Evolutionary conservation across 805 yeast species (phyloP).

Genomic region (Ogataea glucozyma): DNA sequence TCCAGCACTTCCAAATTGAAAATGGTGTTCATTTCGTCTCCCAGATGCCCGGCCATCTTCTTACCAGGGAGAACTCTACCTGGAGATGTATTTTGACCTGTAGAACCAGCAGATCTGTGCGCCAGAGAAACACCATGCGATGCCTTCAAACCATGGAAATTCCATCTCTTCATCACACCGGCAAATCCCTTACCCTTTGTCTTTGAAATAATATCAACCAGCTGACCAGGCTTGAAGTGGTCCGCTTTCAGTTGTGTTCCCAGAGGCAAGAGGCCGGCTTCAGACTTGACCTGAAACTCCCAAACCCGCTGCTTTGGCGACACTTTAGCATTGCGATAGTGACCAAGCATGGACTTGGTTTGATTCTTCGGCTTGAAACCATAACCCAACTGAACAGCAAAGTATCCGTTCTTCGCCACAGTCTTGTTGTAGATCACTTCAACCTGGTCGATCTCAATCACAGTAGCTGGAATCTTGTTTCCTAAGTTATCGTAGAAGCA

Average conservation of each 20-base stretch:
- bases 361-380: conserved; percentile 69
- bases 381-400: conserved; percentile 84
- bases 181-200: conserved; percentile 96
- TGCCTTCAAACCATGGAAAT: conserved; percentile 85
- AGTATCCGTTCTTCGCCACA: conserved; percentile 71
- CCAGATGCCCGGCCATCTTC: conserved; percentile 98
- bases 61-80: conserved; percentile 96
- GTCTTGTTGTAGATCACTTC: conserved; percentile 82
- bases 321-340: conserved; percentile 74
- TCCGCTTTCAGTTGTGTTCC: conserved; percentile 83
- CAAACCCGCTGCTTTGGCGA: conserved; percentile 76
- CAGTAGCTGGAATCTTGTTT: conserved; percentile 75
- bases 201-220: conserved; percentile 74
- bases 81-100: conserved; percentile 93
- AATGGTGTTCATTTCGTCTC: conserved; percentile 69
- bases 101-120: conserved; percentile 96
- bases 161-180: conserved; percentile 97
- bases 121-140: conserved; percentile 93
- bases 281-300: conserved; percentile 78
- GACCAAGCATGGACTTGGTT: conserved; percentile 67
- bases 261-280: conserved; percentile 63
- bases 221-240: conserved; percentile 80
- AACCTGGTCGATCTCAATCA: conserved; percentile 81
- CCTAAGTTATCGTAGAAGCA: conserved; percentile 76
- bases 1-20: conserved; percentile 77